phyloP scores from a whole-genome alignment of 2,329 filamentous ascomycete genomes.

The Mollisiaceae sp. region DNA sequence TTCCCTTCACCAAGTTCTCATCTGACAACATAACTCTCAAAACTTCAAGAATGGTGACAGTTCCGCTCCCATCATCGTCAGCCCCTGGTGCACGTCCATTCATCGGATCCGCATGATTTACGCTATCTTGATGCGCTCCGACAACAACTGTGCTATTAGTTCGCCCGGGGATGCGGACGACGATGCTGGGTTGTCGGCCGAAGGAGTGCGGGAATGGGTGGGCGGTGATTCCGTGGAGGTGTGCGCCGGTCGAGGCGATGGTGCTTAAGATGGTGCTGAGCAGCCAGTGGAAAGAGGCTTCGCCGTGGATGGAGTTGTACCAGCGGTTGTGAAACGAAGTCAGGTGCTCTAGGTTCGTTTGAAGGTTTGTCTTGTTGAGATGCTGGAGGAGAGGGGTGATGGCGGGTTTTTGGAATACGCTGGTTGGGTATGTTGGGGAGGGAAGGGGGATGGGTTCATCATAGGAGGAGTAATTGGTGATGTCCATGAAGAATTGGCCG shows the following conservation, averaged over 20 bases:
- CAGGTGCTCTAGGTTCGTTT: slow-evolving; percentile 74
- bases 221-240: slow-evolving; percentile 66
- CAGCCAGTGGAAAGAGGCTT: slow-evolving; percentile 85
- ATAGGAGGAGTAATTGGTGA: slow-evolving; percentile 68
- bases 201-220: slow-evolving; percentile 78
- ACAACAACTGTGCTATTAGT: slow-evolving; percentile 83
- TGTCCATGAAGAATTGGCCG: slow-evolving; percentile 89
- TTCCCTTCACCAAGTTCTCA: slow-evolving; percentile 65
- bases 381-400: slow-evolving; percentile 68
- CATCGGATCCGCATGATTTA: slow-evolving; percentile 62
- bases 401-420: slow-evolving; percentile 65
- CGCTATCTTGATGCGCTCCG: slow-evolving; percentile 89
- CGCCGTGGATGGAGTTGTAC: slow-evolving; percentile 76
- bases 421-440: slow-evolving; percentile 59
- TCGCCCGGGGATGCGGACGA: slow-evolving; percentile 85
- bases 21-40: slow-evolving; percentile 77
- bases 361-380: slow-evolving; percentile 76
- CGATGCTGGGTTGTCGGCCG: slow-evolving; percentile 80
- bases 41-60: slow-evolving; percentile 90
- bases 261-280: slow-evolving; percentile 73
- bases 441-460: slow-evolving; percentile 49
- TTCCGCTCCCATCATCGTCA: slow-evolving; percentile 90
- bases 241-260: slow-evolving; percentile 71
- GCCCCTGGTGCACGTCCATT: slow-evolving; percentile 67
- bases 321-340: slow-evolving; percentile 80